Evolutionary conservation across 257 asterid species (phyloP), one percentile per base, ranked within the genome.

Genomic region (Salvia miltiorrhiza): DNA sequence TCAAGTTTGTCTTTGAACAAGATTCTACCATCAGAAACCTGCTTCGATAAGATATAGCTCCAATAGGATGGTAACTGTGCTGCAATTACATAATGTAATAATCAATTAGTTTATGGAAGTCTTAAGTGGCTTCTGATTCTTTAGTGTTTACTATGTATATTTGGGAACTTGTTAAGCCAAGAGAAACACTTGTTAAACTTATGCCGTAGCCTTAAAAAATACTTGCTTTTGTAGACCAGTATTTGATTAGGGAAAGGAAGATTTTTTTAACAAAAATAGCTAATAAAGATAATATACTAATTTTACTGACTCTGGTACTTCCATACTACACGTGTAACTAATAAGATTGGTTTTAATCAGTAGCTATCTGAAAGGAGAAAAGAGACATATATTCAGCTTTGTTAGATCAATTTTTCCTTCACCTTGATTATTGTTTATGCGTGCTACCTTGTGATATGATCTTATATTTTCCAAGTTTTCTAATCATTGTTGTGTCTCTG

Each of bases 351-450:
- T 24, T 77, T 14, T 26, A 3, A 30, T 19, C 19, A 35, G 28
- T 57, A 61, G 60, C 21, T 10, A 24, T 72, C 32, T 57, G 16
- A 53, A 66, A 9, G 13, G 65, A 62, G 50, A 63, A 28, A 48
- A 21, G 45, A 4, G 66, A 32, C 32, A 30, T 3, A 9, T 7
- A 32, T n/a, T 24, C 20, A 19, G 47, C 17, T 65, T 40, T 71
- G 49, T 39, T 59, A 6, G 47, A 39, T 59, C 35, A 11, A 33
- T 17, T 20, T 37, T 56, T 63, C 32, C 48, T 60, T 41, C 26
- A 23, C 44, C 37, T 19, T 39, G 23, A 39, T 52, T 37, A 30
- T 66, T n/a, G 1, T 65, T 59, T 24, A 28, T 1, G 6, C 14
- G 3, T 40, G 33, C 52, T 14, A 19, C 58, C 47, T 63, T 56